These are phyloP conservation scores for Ogataea neopini DNA, from an alignment of 805 yeast species.

Conservation along the genomic window DNA sequence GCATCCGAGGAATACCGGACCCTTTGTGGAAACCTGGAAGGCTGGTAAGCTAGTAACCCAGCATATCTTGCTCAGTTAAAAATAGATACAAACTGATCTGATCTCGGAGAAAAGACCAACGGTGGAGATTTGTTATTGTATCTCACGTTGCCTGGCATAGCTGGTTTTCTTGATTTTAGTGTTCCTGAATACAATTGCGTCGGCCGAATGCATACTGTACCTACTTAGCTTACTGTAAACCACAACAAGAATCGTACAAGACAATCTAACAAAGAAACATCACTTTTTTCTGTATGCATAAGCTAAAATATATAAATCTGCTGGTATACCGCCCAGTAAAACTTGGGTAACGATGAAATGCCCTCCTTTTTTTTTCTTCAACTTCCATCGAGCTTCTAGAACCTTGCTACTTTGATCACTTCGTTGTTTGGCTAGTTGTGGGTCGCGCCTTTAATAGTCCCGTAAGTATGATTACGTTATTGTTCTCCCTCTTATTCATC, in stretches of 20 bases:
- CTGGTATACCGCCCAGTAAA: background rate
- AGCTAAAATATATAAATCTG: background rate
- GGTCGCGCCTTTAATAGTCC: background rate
- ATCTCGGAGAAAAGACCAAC: background rate
- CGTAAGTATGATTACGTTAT: background rate
- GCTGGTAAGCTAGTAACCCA: background rate
- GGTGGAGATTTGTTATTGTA: background rate
- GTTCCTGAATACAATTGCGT: background rate
- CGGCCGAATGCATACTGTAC: background rate
- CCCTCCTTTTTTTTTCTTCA: background rate
- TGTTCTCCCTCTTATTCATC: background rate
- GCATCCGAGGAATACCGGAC: conserved; percentile 1
- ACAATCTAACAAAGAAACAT: background rate
- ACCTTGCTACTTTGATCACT: background rate
- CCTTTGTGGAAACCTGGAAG: background rate
- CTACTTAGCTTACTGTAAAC: background rate
- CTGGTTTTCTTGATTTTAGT: no score
- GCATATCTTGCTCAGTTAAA: background rate
- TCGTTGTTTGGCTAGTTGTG: background rate
- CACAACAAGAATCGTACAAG: background rate
- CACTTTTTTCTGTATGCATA: background rate
- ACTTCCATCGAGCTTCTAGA: background rate
- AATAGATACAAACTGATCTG: background rate
- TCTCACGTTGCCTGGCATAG: no score
- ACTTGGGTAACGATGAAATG: background rate